Base-by-base conservation (phyloP, 1,284 basidiomycete species). In the Leccinum griseonigrum region DNA sequence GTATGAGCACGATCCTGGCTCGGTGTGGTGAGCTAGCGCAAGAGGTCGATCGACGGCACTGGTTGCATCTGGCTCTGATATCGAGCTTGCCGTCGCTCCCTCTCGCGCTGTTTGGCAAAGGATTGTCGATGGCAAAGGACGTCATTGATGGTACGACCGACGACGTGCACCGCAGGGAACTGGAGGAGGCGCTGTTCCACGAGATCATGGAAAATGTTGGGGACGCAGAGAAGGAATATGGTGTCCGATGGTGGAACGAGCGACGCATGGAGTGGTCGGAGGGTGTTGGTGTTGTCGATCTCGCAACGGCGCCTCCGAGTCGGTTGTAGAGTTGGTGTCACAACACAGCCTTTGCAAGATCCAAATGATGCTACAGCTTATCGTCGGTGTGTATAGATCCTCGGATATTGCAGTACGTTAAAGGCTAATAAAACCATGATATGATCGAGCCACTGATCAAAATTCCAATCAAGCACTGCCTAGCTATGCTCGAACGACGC, bases 171-270 rank as follows among this genome's bases (percentile, higher is more conserved):
- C 77, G 77, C 66, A 71, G 73, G 52, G 86, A 87, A 65, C 75
- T 91, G 16, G 75, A 84, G 9, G 75, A 83, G 38, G 82, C 81
- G 10, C 67, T 89, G 38, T 86, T 86, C 71, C 77, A 74, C 52
- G 86, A 88, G 69, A 78, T 90, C 22, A 74, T 84, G 64, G 83
- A 86, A 66, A 78, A 78, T 50, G 80, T 88, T 1, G 87, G 88
- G 7, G 87, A 90, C 71, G 74, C 76, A 58, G 87, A 89, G 77
- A 90, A 87, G 72, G 84, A 85, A 68, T 78, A 78, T 63, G 82
- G 76, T 38, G 79, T 91, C 72, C 73, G 72, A 40, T 91, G 89
- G 90, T 91, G 90, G 90, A 81, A 83, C 69, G 75, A 79, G 29
- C 65, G 74, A 51, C 68, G 74, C 9, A 61, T 62, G 13, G 63